Evolutionary conservation across 1,284 basidiomycete species (phyloP).

Genomic region (Melampsora americana): DNA sequence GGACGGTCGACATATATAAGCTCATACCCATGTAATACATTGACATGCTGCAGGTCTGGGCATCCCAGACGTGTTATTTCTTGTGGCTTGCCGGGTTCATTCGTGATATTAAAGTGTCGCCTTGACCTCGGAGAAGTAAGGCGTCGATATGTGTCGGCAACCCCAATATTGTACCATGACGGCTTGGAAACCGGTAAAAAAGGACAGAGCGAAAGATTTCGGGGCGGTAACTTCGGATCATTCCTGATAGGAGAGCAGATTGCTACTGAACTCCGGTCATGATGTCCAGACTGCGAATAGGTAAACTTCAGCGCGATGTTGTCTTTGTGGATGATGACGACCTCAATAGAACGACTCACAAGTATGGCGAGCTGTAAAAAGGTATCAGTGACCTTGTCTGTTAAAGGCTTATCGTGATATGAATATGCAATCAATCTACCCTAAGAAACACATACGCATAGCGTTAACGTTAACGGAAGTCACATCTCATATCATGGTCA

Average conservation of each 20-base stretch:
- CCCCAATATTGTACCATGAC: neutral
- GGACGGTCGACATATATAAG: neutral
- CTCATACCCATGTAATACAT: neutral
- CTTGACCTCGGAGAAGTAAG: neutral
- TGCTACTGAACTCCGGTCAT: neutral
- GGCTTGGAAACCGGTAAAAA: slow-evolving; percentile 5
- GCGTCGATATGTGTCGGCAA: neutral
- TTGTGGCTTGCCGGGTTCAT: neutral
- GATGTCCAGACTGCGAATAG: neutral
- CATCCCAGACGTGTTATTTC: neutral
- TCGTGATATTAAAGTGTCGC: neutral
- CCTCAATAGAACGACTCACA: neutral
- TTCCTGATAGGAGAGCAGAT: neutral
- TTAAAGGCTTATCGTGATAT: neutral
- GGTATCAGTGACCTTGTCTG: neutral
- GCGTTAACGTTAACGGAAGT: neutral
- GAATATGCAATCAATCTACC: neutral
- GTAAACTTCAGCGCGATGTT: neutral
- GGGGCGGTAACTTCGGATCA: neutral
- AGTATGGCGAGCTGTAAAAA: neutral
- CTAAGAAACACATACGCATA: neutral
- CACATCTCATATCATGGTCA: neutral
- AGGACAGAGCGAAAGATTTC: neutral
- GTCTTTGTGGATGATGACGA: neutral
- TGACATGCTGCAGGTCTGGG: neutral